Evolutionary conservation across 352 stramenopile species (phyloP).

Genomic region (Peronospora destructor): DNA sequence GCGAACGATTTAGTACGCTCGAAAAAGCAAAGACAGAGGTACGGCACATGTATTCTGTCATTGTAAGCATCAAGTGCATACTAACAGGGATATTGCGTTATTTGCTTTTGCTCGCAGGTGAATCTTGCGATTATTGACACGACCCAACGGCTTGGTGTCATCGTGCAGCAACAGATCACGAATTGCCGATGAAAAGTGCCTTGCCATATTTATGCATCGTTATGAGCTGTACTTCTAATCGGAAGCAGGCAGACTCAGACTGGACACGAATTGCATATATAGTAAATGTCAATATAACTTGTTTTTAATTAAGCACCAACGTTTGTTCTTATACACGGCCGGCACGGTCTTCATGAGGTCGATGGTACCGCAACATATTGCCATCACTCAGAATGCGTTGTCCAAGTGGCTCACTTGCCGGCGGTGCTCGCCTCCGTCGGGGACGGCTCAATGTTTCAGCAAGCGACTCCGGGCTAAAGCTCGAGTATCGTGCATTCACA

Average conservation of each 20-base stretch:
- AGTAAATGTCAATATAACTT: not conserved
- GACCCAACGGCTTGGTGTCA: conserved; percentile 38
- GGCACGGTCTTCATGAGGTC: conserved; percentile 10
- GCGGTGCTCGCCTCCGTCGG: conserved; percentile 16
- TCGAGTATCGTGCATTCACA: conserved; percentile 13
- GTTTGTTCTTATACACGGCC: conserved; percentile 10
- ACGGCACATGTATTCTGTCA: not conserved
- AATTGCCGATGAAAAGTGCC: conserved; percentile 3
- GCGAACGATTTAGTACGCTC: conserved; percentile 40
- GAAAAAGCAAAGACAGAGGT: conserved; percentile 65
- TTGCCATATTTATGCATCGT: not conserved
- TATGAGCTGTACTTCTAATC: not conserved
- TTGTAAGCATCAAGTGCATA: not conserved
- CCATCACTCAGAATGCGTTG: conserved; percentile 19
- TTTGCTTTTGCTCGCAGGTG: conserved; percentile 27
- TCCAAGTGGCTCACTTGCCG: conserved; percentile 24
- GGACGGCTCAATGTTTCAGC: conserved; percentile 7
- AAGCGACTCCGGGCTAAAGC: conserved; percentile 10
- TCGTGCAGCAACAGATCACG: conserved; percentile 19
- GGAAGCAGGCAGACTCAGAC: not conserved
- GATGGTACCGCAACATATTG: conserved; percentile 24
- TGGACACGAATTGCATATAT: not conserved
- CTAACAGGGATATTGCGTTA: not conserved
- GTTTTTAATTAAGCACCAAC: not conserved
- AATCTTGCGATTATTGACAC: conserved; percentile 61